A percentile compares a stretch with the other conserved stretches of the same genome.
Evolutionary conservation across 345 rosid genomes (phyloP).

Genomic region (Combretum micranthum): DNA sequence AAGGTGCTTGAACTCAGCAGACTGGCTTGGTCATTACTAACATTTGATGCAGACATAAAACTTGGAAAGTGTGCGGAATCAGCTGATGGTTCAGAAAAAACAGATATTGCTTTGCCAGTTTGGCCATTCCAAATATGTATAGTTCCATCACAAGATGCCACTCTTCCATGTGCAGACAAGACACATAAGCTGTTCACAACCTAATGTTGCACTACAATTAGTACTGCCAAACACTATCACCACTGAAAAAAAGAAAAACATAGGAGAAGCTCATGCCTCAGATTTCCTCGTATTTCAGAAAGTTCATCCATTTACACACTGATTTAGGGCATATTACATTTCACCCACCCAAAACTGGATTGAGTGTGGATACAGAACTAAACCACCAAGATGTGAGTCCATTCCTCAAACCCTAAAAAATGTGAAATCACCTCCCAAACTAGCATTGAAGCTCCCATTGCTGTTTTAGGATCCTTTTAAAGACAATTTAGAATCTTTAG

Average conservation of each 20-base stretch:
- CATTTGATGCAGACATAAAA: constrained; percentile 32
- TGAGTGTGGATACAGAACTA: too few relatives aligned
- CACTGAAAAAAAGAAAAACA: neutral
- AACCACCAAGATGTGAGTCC: too few relatives aligned
- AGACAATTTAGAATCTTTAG: too few relatives aligned
- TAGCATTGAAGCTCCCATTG: too few relatives aligned
- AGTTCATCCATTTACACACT: too few relatives aligned
- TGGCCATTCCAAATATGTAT: constrained; percentile 87
- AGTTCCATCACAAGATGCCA: constrained; percentile 96
- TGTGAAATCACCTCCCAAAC: too few relatives aligned
- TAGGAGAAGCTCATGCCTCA: neutral
- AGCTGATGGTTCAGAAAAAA: constrained; percentile 59
- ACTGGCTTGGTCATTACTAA: constrained; percentile 38
- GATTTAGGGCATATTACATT: too few relatives aligned
- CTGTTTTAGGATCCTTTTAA: too few relatives aligned
- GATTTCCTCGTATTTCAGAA: too few relatives aligned
- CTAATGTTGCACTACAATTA: constrained; percentile 37
- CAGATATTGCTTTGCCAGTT: constrained; percentile 63
- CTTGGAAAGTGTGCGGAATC: constrained; percentile 46
- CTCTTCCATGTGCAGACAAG: constrained; percentile 64
- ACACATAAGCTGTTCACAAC: constrained; percentile 80
- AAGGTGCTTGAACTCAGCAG: constrained; percentile 49
- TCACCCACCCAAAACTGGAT: too few relatives aligned
- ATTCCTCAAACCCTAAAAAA: too few relatives aligned
- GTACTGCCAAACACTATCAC: neutral